These are phyloP conservation scores for Citrus reticulata DNA, from an alignment of 345 rosid genomes.

Conservation along the genomic window DNA sequence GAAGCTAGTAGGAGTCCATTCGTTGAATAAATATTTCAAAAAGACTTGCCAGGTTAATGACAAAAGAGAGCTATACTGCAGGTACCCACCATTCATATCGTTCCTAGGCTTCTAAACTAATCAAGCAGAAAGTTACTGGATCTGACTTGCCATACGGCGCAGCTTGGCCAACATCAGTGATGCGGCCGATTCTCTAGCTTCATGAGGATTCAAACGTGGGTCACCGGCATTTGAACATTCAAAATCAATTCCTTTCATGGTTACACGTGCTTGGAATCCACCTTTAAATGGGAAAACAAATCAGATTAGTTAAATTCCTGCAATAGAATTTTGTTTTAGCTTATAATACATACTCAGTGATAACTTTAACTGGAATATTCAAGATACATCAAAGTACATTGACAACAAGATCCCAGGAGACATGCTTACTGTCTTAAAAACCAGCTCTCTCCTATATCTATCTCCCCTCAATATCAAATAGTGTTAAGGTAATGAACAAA, in stretches of 20 bases:
- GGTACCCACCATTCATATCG: neutral
- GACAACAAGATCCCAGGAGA: neutral
- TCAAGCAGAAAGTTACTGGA: neutral
- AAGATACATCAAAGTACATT: neutral
- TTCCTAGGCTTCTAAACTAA: neutral
- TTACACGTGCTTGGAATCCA: conserved; percentile 51
- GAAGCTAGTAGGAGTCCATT: neutral
- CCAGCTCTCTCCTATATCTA: neutral
- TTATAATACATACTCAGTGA: neutral
- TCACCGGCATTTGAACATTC: conserved; percentile 33
- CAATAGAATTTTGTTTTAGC: neutral
- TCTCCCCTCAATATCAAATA: neutral
- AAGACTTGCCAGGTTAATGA: neutral
- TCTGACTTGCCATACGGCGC: conserved; percentile 7
- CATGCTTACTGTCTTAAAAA: neutral
- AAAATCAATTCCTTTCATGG: conserved; percentile 30
- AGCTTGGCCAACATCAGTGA: conserved; percentile 32
- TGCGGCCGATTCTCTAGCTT: conserved; percentile 74
- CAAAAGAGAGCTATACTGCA: neutral
- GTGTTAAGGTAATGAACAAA: neutral
- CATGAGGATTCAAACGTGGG: conserved; percentile 22
- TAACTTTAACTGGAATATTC: neutral
- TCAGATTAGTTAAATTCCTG: neutral
- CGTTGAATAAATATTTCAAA: neutral
- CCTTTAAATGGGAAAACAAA: conserved; percentile 29